Evolutionary conservation across 495 filamentous ascomycete genomes (phyloP).

Genomic region (Trichoderma reesei): DNA sequence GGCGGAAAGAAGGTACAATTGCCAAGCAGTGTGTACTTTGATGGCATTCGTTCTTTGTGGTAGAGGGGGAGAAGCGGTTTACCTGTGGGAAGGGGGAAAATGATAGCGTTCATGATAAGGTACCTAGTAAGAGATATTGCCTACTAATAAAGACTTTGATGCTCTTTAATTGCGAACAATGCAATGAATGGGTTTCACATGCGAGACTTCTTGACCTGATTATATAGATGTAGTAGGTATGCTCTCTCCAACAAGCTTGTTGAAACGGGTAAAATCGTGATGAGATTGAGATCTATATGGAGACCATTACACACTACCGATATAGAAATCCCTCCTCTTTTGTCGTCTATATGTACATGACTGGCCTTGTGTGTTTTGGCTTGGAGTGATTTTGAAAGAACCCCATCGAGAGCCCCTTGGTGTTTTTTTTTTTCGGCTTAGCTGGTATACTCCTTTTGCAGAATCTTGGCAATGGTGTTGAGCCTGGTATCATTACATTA

Average conservation of each 20-base stretch:
- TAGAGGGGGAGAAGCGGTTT: background rate
- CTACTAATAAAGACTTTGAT: background rate
- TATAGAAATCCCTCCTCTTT: background rate
- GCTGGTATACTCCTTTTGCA: conserved; percentile 80
- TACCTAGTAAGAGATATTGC: background rate
- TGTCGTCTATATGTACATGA: background rate
- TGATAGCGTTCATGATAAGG: background rate
- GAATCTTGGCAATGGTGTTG: conserved; percentile 84
- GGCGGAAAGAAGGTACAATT: no score
- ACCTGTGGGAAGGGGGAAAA: background rate
- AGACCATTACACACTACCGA: background rate
- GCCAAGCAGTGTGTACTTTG: no score
- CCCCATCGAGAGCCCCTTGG: no score
- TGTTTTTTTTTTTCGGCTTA: conserved; percentile 18
- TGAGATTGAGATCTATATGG: background rate
- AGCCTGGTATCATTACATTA: conserved; percentile 60
- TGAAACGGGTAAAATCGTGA: background rate
- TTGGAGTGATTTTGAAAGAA: no score
- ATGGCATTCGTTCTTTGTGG: background rate
- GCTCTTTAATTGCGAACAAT: background rate
- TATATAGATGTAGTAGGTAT: background rate
- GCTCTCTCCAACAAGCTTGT: background rate
- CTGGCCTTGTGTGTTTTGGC: no score
- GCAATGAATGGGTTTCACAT: background rate
- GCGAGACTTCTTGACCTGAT: background rate